These are phyloP conservation scores for Penicillium sp. DNA, from an alignment of 2,329 filamentous ascomycete species.

Conservation along the genomic window DNA sequence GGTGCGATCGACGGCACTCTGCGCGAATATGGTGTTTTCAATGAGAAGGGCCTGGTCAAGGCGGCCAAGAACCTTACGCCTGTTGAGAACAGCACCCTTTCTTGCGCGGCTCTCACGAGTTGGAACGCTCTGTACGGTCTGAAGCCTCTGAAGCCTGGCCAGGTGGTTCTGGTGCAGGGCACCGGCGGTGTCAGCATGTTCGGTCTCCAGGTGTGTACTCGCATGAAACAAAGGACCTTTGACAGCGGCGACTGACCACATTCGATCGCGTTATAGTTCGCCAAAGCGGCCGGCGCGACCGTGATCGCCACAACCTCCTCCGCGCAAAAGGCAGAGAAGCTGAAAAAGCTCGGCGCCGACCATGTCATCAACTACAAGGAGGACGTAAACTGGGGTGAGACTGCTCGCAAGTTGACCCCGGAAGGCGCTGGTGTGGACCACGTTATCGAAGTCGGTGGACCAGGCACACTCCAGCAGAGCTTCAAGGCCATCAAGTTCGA, in stretches of 20 bases:
- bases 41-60: constrained; percentile 64
- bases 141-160: constrained; percentile 52
- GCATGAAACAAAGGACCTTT: not conserved
- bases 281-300: constrained; percentile 51
- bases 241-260: not conserved
- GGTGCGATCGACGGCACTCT: constrained; percentile 66
- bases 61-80: constrained; percentile 57
- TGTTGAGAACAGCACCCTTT: constrained; percentile 56
- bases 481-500: constrained; percentile 55
- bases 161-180: constrained; percentile 59
- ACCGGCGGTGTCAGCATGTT: constrained; percentile 61
- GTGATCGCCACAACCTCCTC: constrained; percentile 61
- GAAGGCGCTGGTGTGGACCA: constrained; percentile 58
- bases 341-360: constrained; percentile 57
- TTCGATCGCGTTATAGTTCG: constrained; percentile 40
- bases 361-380: constrained; percentile 61
- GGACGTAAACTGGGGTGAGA: constrained; percentile 58
- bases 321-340: constrained; percentile 52
- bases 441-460: constrained; percentile 65
- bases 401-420: constrained; percentile 52
- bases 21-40: constrained; percentile 64
- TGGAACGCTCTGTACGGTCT: constrained; percentile 66
- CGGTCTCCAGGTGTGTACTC: constrained; percentile 47
- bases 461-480: constrained; percentile 57
- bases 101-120: constrained; percentile 61